Conservation (phyloP, 106 monocot species). For the Alisma plantagoaquatica region DNA sequence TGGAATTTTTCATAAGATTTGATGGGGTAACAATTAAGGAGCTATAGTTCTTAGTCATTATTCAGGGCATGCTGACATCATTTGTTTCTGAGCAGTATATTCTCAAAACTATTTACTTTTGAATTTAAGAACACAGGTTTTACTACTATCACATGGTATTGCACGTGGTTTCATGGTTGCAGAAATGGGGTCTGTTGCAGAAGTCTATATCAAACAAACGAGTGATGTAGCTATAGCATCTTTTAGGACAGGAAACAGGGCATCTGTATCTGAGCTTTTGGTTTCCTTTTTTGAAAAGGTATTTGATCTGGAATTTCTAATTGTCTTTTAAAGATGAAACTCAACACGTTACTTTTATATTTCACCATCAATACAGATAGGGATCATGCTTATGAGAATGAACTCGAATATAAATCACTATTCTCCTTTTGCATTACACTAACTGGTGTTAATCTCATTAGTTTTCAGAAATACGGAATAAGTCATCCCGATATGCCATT, state of each 20-base stretch:
- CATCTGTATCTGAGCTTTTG: slow-evolving; percentile 33
- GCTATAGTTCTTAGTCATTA: neutral
- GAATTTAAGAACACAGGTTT: too few relatives aligned
- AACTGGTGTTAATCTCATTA: too few relatives aligned
- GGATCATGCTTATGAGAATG: too few relatives aligned
- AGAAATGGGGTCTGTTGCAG: slow-evolving; percentile 5
- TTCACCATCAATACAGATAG: too few relatives aligned
- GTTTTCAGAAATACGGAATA: neutral
- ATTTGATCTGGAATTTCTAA: slow-evolving; percentile 1
- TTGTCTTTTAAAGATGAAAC: neutral
- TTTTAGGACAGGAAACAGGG: slow-evolving; percentile 30
- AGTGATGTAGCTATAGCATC: slow-evolving; percentile 26
- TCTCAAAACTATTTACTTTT: too few relatives aligned
- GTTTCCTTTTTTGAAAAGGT: slow-evolving; percentile 60
- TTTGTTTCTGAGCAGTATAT: too few relatives aligned
- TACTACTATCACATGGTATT: too few relatives aligned
- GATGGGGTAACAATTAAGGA: neutral
- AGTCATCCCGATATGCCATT: slow-evolving; percentile 7
- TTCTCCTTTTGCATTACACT: too few relatives aligned
- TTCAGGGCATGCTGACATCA: neutral
- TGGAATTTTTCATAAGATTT: neutral
- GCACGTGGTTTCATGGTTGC: too few relatives aligned
- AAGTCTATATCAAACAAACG: slow-evolving; percentile 16
- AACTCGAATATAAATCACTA: too few relatives aligned
- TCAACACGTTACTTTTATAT: neutral